A percentile compares a stretch with the other conserved stretches of the same genome.
Conservation (phyloP, 306 rosid genomes). For the Sicyos baderoa region DNA sequence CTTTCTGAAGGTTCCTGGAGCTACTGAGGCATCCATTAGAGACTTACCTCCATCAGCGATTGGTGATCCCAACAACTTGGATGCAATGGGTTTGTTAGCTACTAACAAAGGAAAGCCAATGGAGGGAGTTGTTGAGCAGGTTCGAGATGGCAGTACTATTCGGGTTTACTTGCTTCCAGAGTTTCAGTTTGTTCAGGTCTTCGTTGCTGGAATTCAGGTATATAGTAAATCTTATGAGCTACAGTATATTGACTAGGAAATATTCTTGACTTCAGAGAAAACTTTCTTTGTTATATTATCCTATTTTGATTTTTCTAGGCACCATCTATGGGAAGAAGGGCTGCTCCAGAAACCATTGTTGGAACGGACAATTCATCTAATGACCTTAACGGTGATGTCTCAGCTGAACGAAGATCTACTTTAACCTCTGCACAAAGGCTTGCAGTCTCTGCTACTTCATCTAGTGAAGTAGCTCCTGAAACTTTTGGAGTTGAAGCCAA, state of each 20-base stretch:
- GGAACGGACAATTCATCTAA: slow-evolving; percentile 48
- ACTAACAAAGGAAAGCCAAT: slow-evolving; percentile 76
- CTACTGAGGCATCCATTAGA: slow-evolving; percentile 68
- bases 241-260: background rate
- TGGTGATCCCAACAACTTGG: slow-evolving; percentile 76
- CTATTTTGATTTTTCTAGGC: slow-evolving; percentile 35
- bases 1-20: slow-evolving; percentile 61
- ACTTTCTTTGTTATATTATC: background rate
- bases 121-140: slow-evolving; percentile 85
- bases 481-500: slow-evolving; percentile 84
- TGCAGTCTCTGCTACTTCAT: slow-evolving; percentile 51
- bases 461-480: slow-evolving; percentile 56
- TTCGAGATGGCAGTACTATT: slow-evolving; percentile 88
- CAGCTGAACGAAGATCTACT: slow-evolving; percentile 61
- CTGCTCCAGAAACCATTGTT: slow-evolving; percentile 43
- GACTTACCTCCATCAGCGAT: slow-evolving; percentile 78
- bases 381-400: slow-evolving; percentile 54
- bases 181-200: slow-evolving; percentile 92
- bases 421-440: slow-evolving; percentile 95
- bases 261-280: background rate
- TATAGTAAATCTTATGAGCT: background rate
- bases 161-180: slow-evolving; percentile 80
- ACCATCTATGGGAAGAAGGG: slow-evolving; percentile 92
- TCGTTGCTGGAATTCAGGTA: slow-evolving; percentile 90
- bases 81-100: slow-evolving; percentile 67